phyloP scores from a whole-genome alignment of 345 rosid species.

The Acer negundo region DNA sequence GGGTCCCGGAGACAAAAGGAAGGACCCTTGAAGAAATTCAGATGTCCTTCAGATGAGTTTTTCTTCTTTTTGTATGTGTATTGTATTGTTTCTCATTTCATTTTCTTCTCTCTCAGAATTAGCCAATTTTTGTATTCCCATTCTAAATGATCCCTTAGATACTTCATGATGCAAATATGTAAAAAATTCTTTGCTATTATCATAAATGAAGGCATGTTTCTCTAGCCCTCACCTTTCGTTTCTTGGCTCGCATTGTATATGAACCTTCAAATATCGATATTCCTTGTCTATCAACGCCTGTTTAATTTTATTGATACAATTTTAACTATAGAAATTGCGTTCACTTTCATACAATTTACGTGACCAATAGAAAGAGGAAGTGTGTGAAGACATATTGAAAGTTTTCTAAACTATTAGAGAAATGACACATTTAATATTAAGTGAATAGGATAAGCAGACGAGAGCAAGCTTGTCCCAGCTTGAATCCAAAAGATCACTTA shows the following conservation, averaged over 20 bases:
- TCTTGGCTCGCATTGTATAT: constrained; percentile 4
- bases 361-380: not conserved
- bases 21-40: constrained; percentile 91
- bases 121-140: not conserved
- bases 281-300: not conserved
- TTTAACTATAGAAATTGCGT: not conserved
- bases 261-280: not conserved
- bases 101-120: not conserved
- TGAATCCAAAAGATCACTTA: not conserved
- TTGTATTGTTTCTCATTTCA: not conserved
- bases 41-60: constrained; percentile 74
- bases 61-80: constrained; percentile 10
- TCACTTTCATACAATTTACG: not conserved
- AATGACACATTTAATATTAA: not conserved
- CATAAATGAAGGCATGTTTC: constrained; percentile 22
- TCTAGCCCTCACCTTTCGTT: constrained; percentile 5
- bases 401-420: not conserved
- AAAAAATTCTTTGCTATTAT: not conserved
- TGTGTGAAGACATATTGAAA: not conserved
- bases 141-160: constrained; percentile 2
- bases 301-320: not conserved
- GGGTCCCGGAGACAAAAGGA: constrained; percentile 96
- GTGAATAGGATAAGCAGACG: not conserved
- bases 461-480: not conserved
- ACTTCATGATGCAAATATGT: not conserved